Base-by-base conservation (phyloP, 23 red algal species). In the Gracilaria caudata region DNA sequence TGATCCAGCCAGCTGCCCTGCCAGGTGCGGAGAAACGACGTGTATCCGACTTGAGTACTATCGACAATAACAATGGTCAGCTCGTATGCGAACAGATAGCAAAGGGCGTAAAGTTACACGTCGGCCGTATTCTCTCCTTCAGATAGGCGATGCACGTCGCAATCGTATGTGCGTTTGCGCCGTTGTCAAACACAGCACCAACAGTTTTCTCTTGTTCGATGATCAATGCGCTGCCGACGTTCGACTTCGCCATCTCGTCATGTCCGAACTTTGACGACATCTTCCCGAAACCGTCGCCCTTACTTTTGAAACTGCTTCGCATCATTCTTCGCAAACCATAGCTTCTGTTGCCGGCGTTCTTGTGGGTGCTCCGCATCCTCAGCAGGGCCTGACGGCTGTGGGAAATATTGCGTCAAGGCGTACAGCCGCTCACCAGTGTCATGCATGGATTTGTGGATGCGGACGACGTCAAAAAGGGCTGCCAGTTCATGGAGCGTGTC, bases 401-500 rank as follows among this genome's bases (percentile, higher is more conserved):
- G 66, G 77, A 43, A 7, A 60, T 95, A 19, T 43, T 95, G 28
- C 47, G 60, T 26, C 28, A 61, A n/a, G 71, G 86, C 24, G 41
- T 89, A 2, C 71, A 55, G 11, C 51, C 82, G 21, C 47, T 95
- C 11, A 90, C 85, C 45, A 72, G 91, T 74, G 93, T 95, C 4
- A 95, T 95, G 93, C 93, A 95, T 86, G 86, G 93, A 25, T 95
- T 95, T 55, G 91, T 95, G 93, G 77, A 95, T 78, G 93, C 93
- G 19, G 80, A 95, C 3, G 81, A 90, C 41, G 93, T 95, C 20
- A 55, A 49, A 2, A 58, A 51, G n/a, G 93, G 86, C 7, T 95
- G 93, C 86, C 26, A 82, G 13, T 47, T 95, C 25, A 90, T 95
- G 85, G 45, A 95, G 45, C 29, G 76, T 90, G 11, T n/a, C 36